Evolutionary conservation across 2,329 filamentous ascomycete genomes (phyloP), one percentile per base, ranked within the genome.

Genomic region (Penicillium hordei): DNA sequence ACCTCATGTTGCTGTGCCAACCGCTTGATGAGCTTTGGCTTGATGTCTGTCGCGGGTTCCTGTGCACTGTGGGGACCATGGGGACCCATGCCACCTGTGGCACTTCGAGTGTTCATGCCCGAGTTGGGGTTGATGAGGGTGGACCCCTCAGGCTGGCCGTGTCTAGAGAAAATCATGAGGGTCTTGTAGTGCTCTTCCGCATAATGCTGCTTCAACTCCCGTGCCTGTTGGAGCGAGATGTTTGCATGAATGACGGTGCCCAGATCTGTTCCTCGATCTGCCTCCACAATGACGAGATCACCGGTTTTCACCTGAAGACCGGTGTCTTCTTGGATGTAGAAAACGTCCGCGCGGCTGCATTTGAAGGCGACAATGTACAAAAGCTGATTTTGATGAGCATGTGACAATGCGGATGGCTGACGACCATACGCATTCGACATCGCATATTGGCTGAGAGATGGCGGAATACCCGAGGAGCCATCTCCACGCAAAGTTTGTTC

Each of bases 81-180:
- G 43, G 89, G 88, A 0, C 89, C 89, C 87, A 92, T 91, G 40
- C 89, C 89, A 59, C 89, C 89, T 48, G 91, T 86, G 43, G 89
- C 86, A 69, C 88, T 89, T 55, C 85, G 86, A 45, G 85, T 83
- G 65, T 83, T 86, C 15, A 87, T 79, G 15, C 84, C 83, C 10
- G 87, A 86, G 51, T 73, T 71, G 12, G 76, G 65, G 59, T 74
- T 75, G 46, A 75, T 71, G 5, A 74, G 72, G 51, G 72, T 75
- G 13, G 76, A 71, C 4, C 74, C 72, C 25, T 78, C 78, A 53
- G 73, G 73, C 62, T 72, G 81, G 64, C 78, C 90, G 70, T 86
- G 90, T 72, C 92, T 88, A 1, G 92, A 96, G 75, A 97, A 99
- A 90, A 97, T 94, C 89, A 97, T 96, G 52, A 99, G 83, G 91